Percentiles rank a stretch among this genome's conserved stretches.
Conservation (phyloP, 192 early-diverging fungal genomes). For the Chytriomyces sp. region DNA sequence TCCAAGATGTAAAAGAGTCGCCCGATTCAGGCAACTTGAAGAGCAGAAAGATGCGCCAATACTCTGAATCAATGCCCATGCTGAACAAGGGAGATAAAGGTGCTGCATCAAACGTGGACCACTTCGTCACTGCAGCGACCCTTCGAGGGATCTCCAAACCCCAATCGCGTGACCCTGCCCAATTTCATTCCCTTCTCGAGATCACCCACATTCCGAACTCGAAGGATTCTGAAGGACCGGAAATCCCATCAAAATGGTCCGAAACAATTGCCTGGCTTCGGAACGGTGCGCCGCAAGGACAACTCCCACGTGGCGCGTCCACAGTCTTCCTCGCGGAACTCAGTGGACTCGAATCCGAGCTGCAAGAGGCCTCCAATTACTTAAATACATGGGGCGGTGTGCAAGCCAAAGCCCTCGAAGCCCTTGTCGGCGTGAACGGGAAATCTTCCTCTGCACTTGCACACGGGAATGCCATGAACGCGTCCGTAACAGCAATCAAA, state of each 20-base stretch:
- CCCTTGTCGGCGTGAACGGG: conserved; percentile 15
- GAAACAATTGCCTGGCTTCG: neutral
- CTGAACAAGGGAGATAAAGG: neutral
- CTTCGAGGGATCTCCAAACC: neutral
- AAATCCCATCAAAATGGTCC: no score
- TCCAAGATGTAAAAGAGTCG: no score
- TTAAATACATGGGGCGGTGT: conserved; percentile 16
- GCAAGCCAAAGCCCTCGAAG: conserved; percentile 18
- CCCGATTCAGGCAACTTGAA: no score
- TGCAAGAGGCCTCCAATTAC: neutral
- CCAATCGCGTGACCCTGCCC: no score
- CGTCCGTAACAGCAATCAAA: neutral
- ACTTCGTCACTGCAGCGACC: neutral
- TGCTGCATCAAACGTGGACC: neutral
- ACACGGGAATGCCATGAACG: neutral
- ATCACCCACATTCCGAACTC: no score
- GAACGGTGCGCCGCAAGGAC: neutral
- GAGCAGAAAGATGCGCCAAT: neutral
- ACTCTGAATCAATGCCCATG: neutral
- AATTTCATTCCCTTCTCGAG: no score
- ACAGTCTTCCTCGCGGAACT: neutral
- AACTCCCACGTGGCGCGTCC: conserved; percentile 10
- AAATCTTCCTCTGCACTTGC: conserved; percentile 11
- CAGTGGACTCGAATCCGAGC: neutral
- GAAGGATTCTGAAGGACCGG: no score